Percentiles rank a stretch among this genome's conserved stretches.
Evolutionary conservation across 352 stramenopile species (phyloP).

Genomic region (Saprolegnia parasitica): DNA sequence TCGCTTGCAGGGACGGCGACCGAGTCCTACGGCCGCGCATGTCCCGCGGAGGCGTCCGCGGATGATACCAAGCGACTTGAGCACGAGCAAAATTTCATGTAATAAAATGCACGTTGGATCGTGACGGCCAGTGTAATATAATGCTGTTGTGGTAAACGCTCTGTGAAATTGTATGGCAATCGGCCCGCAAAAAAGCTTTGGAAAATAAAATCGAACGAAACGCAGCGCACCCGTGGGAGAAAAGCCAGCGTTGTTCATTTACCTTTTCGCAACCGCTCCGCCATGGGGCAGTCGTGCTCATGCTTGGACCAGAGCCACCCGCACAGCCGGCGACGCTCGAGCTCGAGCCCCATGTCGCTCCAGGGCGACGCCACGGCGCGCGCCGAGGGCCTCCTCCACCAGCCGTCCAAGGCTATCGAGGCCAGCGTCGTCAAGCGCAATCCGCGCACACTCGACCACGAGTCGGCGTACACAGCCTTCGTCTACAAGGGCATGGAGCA

Average conservation of each 20-base stretch:
- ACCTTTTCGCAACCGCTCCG: neutral
- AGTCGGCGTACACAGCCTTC: slow-evolving; percentile 50
- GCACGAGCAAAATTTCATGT: neutral
- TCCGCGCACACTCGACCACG: slow-evolving; percentile 41
- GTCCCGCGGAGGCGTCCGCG: too few species aligned
- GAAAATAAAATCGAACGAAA: too few species aligned
- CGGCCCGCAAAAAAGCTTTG: too few species aligned
- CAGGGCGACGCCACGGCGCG: slow-evolving; percentile 2
- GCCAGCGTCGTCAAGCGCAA: slow-evolving; percentile 15
- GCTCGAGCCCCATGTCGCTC: slow-evolving; percentile 33
- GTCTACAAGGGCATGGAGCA: slow-evolving; percentile 17
- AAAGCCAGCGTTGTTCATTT: neutral
- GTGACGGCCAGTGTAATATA: neutral
- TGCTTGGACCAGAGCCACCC: slow-evolving; percentile 59
- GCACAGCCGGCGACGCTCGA: slow-evolving; percentile 49
- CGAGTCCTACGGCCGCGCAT: too few species aligned
- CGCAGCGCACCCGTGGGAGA: neutral
- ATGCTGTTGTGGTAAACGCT: neutral
- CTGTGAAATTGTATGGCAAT: too few species aligned
- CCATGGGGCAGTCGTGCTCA: slow-evolving; percentile 72
- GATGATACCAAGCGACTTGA: neutral
- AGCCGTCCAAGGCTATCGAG: slow-evolving; percentile 8
- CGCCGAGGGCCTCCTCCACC: slow-evolving; percentile 12
- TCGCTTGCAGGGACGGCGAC: too few species aligned
- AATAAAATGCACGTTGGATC: neutral